These are phyloP conservation scores for Coemansia aciculifera DNA, from an alignment of 192 early-diverging fungal genomes.

Conservation along the genomic window DNA sequence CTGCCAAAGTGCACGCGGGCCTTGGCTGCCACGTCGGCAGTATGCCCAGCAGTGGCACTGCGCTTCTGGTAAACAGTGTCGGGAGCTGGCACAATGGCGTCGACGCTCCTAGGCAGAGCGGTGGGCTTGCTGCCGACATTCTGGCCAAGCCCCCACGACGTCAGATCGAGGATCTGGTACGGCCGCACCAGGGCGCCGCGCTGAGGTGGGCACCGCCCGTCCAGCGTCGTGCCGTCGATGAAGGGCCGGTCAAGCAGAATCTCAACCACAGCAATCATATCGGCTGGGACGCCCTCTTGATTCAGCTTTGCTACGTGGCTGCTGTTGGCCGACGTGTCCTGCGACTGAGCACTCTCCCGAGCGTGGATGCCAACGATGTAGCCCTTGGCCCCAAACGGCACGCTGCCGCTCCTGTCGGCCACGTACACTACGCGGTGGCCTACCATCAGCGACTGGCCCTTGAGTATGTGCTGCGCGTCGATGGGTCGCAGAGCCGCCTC, in stretches of 20 bases:
- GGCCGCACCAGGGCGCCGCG: conserved; percentile 72
- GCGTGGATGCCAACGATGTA: conserved; percentile 76
- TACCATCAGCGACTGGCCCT: conserved; percentile 74
- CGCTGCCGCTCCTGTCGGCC: conserved; percentile 63
- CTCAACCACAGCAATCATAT: conserved; percentile 71
- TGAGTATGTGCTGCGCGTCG: conserved; percentile 72
- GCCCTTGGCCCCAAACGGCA: conserved; percentile 80
- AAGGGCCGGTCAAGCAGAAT: conserved; percentile 86
- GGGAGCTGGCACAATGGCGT: conserved; percentile 26
- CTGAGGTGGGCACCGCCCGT: conserved; percentile 71
- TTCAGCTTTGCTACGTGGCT: conserved; percentile 67
- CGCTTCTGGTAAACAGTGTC: conserved; percentile 10
- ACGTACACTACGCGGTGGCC: conserved; percentile 85
- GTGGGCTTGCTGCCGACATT: conserved; percentile 19
- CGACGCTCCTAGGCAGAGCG: conserved; percentile 26
- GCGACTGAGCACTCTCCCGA: conserved; percentile 10
- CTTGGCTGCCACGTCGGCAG: conserved; percentile 26
- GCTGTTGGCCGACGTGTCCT: conserved; percentile 31
- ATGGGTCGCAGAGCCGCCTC: conserved; percentile 73
- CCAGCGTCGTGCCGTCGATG: conserved; percentile 76
- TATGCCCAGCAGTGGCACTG: conserved; percentile 9
- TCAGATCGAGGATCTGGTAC: conserved; percentile 72
- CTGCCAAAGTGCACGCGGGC: conserved; percentile 16
- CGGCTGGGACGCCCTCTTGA: conserved; percentile 47
- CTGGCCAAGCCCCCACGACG: conserved; percentile 47